Evolutionary conservation across 2,329 filamentous ascomycete genomes (phyloP).

Genomic region (Microdochium trichocladiopsis): DNA sequence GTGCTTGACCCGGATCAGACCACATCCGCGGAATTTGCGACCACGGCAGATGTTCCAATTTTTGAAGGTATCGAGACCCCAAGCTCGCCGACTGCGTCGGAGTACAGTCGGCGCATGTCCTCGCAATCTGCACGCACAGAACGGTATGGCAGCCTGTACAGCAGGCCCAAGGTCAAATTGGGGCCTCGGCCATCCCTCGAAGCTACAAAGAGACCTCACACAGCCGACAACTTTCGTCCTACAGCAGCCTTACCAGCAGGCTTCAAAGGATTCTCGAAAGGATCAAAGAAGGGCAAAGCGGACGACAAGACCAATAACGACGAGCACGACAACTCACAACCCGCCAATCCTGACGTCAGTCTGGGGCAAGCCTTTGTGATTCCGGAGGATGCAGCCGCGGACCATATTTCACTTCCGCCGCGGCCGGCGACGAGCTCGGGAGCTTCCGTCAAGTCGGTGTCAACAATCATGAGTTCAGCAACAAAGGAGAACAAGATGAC

Average conservation of each 20-base stretch:
- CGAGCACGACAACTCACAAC: constrained; percentile 17
- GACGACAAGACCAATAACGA: constrained; percentile 21
- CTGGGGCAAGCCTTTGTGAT: constrained; percentile 13
- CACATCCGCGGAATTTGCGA: constrained; percentile 39
- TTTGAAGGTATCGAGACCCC: constrained; percentile 41
- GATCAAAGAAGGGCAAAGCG: constrained; percentile 41
- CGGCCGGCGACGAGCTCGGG: constrained; percentile 39
- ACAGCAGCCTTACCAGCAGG: constrained; percentile 75
- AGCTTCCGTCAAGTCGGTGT: constrained; percentile 35
- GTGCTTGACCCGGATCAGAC: constrained; percentile 46
- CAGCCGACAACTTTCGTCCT: constrained; percentile 57
- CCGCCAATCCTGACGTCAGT: not conserved
- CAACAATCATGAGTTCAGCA: constrained; percentile 26
- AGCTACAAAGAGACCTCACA: constrained; percentile 52
- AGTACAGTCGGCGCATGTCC: constrained; percentile 34
- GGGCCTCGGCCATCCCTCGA: constrained; percentile 77
- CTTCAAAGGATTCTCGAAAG: constrained; percentile 62
- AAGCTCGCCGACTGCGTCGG: constrained; percentile 35
- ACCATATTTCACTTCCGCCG: constrained; percentile 25
- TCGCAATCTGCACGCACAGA: constrained; percentile 47
- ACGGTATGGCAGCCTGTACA: constrained; percentile 36
- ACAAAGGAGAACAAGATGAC: constrained; percentile 52
- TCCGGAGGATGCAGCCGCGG: constrained; percentile 20
- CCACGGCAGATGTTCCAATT: constrained; percentile 40
- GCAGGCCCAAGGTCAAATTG: constrained; percentile 80